Conservation (phyloP, 164 flowering plant genomes). For the Houttuynia cordata region DNA sequence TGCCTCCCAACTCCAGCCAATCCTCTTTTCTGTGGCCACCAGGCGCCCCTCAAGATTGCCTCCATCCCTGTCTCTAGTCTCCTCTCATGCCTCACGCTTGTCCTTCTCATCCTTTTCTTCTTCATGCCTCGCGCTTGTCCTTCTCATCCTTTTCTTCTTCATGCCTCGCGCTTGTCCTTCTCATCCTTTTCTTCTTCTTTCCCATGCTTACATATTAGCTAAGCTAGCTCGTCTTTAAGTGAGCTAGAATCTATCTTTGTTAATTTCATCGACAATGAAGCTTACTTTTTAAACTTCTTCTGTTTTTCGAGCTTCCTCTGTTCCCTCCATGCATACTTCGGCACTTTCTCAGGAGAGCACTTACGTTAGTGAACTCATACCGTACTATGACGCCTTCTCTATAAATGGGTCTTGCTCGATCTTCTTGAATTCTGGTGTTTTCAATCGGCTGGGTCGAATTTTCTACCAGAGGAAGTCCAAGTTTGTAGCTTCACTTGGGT, state of each 20-base stretch:
- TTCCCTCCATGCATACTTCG: neutral
- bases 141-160: too few relatives aligned
- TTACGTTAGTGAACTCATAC: neutral
- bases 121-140: too few relatives aligned
- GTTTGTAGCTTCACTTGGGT: slow-evolving; percentile 35
- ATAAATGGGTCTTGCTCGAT: slow-evolving; percentile 25
- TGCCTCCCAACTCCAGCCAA: neutral
- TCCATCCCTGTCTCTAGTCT: neutral
- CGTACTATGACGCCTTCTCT: neutral
- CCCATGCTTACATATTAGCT: too few relatives aligned
- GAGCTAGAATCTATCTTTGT: too few relatives aligned
- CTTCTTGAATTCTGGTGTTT: slow-evolving; percentile 20
- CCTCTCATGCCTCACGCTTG: neutral
- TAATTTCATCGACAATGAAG: neutral
- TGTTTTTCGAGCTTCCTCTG: neutral
- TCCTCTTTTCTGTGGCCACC: too few relatives aligned
- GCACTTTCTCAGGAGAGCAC: neutral
- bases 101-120: too few relatives aligned
- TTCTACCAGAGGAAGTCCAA: slow-evolving; percentile 20
- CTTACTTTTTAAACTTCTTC: neutral
- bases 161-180: too few relatives aligned
- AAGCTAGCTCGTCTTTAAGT: too few relatives aligned
- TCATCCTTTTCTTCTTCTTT: too few relatives aligned
- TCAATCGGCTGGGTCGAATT: slow-evolving; percentile 17
- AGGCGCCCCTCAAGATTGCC: too few relatives aligned